These are phyloP conservation scores for Boletus huronensis DNA, from an alignment of 768 basidiomycete genomes.

Conservation along the genomic window DNA sequence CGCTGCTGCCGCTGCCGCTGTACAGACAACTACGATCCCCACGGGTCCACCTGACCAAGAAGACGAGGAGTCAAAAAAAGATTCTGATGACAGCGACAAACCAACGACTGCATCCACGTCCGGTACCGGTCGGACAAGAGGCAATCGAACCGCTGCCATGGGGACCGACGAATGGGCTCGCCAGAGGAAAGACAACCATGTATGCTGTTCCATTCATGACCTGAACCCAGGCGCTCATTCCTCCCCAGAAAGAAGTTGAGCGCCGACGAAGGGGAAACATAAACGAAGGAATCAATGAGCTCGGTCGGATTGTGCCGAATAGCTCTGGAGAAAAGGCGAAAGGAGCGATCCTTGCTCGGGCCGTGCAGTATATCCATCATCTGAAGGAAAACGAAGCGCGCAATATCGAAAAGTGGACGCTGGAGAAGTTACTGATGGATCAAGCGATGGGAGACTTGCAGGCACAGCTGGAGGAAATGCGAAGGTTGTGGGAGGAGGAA, in stretches of 20 bases:
- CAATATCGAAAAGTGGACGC: slow-evolving; percentile 91
- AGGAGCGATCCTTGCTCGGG: slow-evolving; percentile 81
- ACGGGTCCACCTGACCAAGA: slow-evolving; percentile 17
- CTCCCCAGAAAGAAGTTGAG: slow-evolving; percentile 91
- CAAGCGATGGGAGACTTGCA: slow-evolving; percentile 88
- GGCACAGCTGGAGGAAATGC: slow-evolving; percentile 77
- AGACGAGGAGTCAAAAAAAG: slow-evolving; percentile 22
- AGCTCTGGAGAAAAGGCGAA: slow-evolving; percentile 87
- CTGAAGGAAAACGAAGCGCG: slow-evolving; percentile 88
- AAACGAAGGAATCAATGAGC: slow-evolving; percentile 93
- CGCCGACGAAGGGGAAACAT: slow-evolving; percentile 92
- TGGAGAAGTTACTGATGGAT: slow-evolving; percentile 90
- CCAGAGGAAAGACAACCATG: slow-evolving; percentile 81
- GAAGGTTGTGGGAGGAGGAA: slow-evolving; percentile 80
- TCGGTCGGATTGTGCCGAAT: slow-evolving; percentile 84
- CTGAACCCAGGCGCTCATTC: neutral
- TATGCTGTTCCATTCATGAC: slow-evolving; percentile 32
- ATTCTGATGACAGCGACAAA: slow-evolving; percentile 29
- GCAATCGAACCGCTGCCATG: slow-evolving; percentile 57
- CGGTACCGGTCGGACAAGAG: slow-evolving; percentile 40
- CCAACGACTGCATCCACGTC: slow-evolving; percentile 25
- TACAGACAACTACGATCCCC: slow-evolving; percentile 36
- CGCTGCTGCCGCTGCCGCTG: slow-evolving; percentile 40
- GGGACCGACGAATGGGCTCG: slow-evolving; percentile 77
- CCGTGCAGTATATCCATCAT: slow-evolving; percentile 89